Evolutionary conservation across 75 land plant species (phyloP), one percentile per base, ranked within the genome.

Genomic region (Cupressus sempervirens): DNA sequence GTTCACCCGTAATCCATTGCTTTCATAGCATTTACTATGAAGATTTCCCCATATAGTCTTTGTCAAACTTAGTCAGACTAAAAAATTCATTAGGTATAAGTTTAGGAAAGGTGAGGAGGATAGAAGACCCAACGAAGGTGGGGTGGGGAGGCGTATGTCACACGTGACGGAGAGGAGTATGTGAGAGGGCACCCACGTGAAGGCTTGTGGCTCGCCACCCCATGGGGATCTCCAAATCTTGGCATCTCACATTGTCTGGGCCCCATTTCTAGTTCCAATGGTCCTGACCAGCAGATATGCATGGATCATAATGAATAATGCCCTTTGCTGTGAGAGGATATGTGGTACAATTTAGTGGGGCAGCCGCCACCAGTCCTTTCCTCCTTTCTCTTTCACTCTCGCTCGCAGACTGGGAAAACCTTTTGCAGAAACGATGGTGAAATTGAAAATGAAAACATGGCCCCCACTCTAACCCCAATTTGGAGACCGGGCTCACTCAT

Each of bases 121-220:
- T 79, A 3, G 81, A 79, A 43, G 32, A 43, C 81, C 81, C 18
- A n/a, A 26, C 34, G 5, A 23, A 45, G 81, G 48, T 9, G 32
- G 81, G 81, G 52, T 30, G 46, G 45, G n/a, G n/a, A n/a, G 4
- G 29, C n/a, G 13, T n/a, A 26, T 79, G 81, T 43, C 81, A 79
- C 81, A 79, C 81, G 81, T 79, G 81, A 79, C 81, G 48, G 48
- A 18, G 14, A 12, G 41, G 80, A 41, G 3, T 41, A 20, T 8
- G 4, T 38, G 14, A n/a, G 6, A 50, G 0, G n/a, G 81, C 81
- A 79, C 81, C 81, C 81, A 79, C 81, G 81, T 79, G 81, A 79
- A 79, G 15, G 14, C 81, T 29, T 79, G 52, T 79, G 81, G 52
- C 81, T 45, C 50, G 1, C 48, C 3, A 26, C 48, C 81, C 81